phyloP scores from a whole-genome alignment of 2,329 filamentous ascomycete species.

The Botrytis galanthina region DNA sequence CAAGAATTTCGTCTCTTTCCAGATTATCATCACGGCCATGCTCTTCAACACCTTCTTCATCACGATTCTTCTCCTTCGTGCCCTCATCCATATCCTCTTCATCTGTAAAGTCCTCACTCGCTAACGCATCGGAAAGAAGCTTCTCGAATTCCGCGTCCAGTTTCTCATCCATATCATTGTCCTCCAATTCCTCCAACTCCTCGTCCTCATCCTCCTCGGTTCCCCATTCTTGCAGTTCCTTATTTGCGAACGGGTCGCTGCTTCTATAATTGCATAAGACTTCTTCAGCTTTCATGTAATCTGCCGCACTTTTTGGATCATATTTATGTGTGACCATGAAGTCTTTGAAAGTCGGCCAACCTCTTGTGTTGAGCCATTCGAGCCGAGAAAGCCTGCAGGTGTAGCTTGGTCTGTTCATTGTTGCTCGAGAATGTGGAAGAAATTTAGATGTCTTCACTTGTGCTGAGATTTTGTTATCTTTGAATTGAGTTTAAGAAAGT shows the following conservation, averaged over 20 bases:
- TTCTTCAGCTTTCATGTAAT: conserved; percentile 2
- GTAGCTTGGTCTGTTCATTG: neutral
- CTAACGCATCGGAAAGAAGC: neutral
- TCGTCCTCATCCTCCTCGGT: neutral
- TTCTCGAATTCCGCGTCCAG: neutral
- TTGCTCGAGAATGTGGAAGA: neutral
- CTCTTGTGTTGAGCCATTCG: conserved; percentile 4
- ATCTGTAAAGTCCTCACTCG: too few relatives aligned
- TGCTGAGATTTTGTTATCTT: neutral
- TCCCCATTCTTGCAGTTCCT: neutral
- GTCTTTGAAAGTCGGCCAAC: neutral
- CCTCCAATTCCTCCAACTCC: neutral
- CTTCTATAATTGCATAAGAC: neutral
- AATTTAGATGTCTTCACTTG: neutral
- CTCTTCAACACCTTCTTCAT: neutral
- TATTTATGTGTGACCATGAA: neutral
- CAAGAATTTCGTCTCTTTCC: neutral
- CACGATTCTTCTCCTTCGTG: neutral
- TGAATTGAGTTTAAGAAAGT: neutral
- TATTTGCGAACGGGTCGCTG: conserved; percentile 3
- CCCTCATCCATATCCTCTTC: too few relatives aligned
- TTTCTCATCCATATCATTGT: neutral
- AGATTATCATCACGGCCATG: neutral
- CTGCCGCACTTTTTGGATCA: neutral
- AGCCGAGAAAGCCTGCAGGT: neutral